Conservation (phyloP, 768 basidiomycete species). For the Dictyophora rubrovolvata region DNA sequence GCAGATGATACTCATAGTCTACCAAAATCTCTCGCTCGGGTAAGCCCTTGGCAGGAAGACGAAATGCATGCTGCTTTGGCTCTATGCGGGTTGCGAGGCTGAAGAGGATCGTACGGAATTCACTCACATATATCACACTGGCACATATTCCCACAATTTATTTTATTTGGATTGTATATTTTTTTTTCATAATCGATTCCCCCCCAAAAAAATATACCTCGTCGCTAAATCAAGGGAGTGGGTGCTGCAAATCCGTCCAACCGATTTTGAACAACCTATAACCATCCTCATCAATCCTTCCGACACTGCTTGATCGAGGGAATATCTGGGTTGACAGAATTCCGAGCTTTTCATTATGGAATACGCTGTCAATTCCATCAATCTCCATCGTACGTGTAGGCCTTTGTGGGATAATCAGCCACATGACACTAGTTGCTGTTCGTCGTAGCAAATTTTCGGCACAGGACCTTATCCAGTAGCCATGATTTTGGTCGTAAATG, state of each 20-base stretch:
- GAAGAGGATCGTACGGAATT: not conserved
- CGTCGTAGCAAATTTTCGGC: slow-evolving; percentile 38
- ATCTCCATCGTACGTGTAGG: slow-evolving; percentile 49
- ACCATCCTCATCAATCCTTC: slow-evolving; percentile 58
- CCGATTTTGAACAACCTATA: slow-evolving; percentile 65
- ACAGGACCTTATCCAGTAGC: slow-evolving; percentile 56
- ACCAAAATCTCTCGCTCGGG: not conserved
- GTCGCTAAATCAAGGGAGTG: not conserved
- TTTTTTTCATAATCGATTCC: not conserved
- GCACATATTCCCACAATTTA: not conserved
- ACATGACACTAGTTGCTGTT: slow-evolving; percentile 41
- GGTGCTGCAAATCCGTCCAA: slow-evolving; percentile 32
- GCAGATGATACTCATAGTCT: not conserved
- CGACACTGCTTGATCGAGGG: slow-evolving; percentile 41
- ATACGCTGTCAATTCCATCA: slow-evolving; percentile 45
- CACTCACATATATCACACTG: not conserved
- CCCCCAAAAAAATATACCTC: not conserved
- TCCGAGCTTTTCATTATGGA: slow-evolving; percentile 29
- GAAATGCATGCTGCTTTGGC: slow-evolving; percentile 63
- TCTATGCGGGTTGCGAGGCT: slow-evolving; percentile 44
- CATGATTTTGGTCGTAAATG: slow-evolving; percentile 63
- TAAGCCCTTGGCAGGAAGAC: slow-evolving; percentile 30
- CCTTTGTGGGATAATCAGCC: slow-evolving; percentile 66
- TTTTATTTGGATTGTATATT: slow-evolving; percentile 2
- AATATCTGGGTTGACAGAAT: slow-evolving; percentile 40